Percentiles rank a stretch among this genome's conserved stretches.
Evolutionary conservation across 768 basidiomycete genomes (phyloP).

Genomic region (Trametes gibbosa): DNA sequence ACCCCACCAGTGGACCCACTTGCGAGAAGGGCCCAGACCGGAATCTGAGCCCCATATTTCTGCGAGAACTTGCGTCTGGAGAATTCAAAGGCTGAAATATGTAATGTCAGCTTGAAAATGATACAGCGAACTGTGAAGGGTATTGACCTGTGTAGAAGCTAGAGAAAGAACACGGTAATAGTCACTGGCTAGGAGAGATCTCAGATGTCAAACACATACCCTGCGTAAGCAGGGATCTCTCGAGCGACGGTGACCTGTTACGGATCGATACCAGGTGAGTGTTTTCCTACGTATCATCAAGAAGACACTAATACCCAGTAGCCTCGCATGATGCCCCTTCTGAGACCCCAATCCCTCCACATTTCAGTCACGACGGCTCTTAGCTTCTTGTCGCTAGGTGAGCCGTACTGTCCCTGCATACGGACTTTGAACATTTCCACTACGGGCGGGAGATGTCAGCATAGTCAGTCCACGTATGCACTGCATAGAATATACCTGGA

Average conservation of each 20-base stretch:
- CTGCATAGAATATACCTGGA: slow-evolving; percentile 53
- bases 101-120: neutral
- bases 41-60: slow-evolving; percentile 62
- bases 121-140: too few species aligned
- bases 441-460: slow-evolving; percentile 29
- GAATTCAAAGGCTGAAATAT: slow-evolving; percentile 74
- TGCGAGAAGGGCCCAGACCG: slow-evolving; percentile 81
- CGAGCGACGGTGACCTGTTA: slow-evolving; percentile 80
- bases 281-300: too few species aligned
- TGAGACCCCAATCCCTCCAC: slow-evolving; percentile 85
- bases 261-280: neutral
- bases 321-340: slow-evolving; percentile 90
- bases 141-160: slow-evolving; percentile 79
- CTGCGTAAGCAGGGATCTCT: slow-evolving; percentile 96
- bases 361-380: slow-evolving; percentile 72
- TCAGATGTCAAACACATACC: slow-evolving; percentile 42
- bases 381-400: slow-evolving; percentile 73
- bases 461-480: neutral
- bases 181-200: neutral
- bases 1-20: slow-evolving; percentile 85
- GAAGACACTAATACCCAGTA: slow-evolving; percentile 74
- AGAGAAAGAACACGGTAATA: neutral
- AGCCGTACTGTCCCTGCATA: slow-evolving; percentile 96
- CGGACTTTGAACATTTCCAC: slow-evolving; percentile 99
- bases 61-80: slow-evolving; percentile 74